Evolutionary conservation across 176 grass and related monocot species (phyloP).

Genomic region (Zea mays): DNA sequence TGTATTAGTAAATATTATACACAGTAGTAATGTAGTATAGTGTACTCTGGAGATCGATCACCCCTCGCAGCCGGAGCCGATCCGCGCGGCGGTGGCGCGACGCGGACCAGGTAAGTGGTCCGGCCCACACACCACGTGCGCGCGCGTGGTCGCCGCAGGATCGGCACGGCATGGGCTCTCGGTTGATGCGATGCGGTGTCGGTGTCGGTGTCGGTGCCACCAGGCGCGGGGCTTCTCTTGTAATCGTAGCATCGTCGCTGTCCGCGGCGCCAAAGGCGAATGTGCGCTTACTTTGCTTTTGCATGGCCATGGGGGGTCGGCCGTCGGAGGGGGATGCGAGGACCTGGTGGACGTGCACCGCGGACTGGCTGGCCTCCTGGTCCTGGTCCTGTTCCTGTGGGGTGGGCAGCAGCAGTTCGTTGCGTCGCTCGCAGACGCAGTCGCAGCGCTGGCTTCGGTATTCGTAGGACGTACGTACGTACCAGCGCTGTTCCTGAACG

Average conservation of each 20-base stretch:
- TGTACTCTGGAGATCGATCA: too few species aligned
- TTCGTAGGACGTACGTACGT: neutral
- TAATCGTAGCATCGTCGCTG: neutral
- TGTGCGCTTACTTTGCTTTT: neutral
- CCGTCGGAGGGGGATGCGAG: too few species aligned
- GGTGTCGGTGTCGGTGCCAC: neutral
- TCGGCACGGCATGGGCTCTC: neutral
- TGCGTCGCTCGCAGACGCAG: neutral
- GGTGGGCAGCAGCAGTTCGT: neutral
- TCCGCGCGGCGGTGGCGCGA: neutral
- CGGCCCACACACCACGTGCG: neutral
- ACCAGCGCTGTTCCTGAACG: too few species aligned
- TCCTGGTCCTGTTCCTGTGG: too few species aligned
- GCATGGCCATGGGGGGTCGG: too few species aligned
- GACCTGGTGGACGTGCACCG: neutral
- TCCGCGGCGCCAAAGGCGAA: neutral
- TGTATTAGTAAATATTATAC: too few species aligned
- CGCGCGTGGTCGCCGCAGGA: constrained; percentile 5
- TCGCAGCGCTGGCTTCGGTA: neutral
- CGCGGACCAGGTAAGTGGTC: constrained; percentile 20
- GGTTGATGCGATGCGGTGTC: neutral
- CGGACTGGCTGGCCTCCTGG: neutral
- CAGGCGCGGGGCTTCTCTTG: neutral
- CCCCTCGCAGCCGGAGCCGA: too few species aligned
- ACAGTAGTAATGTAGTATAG: too few species aligned